Conservation (phyloP, 768 basidiomycete genomes). For the Dacryopinax primogenitus region DNA sequence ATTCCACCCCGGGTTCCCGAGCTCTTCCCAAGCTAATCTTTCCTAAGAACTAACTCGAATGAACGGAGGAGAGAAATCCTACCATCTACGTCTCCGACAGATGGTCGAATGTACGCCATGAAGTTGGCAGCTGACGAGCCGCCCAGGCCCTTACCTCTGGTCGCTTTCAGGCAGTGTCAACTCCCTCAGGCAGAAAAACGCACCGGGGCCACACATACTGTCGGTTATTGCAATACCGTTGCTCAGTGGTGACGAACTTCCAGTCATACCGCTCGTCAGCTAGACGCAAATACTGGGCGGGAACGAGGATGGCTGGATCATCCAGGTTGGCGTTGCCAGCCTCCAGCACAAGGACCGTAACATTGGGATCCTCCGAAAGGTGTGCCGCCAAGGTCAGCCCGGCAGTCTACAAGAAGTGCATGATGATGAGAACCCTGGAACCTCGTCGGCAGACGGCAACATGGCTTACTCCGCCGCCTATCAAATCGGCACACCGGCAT, state of each 20-base stretch:
- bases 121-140: conserved; percentile 39
- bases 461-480: background rate
- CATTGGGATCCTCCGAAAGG: conserved; percentile 20
- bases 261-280: conserved; percentile 20
- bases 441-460: background rate
- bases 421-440: background rate
- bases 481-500: background rate
- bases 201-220: conserved; percentile 20
- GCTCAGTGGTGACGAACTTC: conserved; percentile 18
- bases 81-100: conserved; percentile 16
- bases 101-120: conserved; percentile 16
- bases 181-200: conserved; percentile 11
- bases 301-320: conserved; percentile 14
- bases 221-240: conserved; percentile 13
- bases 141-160: conserved; percentile 26
- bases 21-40: conserved; percentile 30
- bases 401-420: background rate
- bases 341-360: conserved; percentile 21
- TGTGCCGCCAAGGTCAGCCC: conserved; percentile 21
- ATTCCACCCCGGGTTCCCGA: conserved; percentile 47
- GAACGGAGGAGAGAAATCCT: conserved; percentile 24
- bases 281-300: conserved; percentile 23
- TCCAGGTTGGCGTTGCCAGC: conserved; percentile 18
- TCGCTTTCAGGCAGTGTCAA: conserved; percentile 6
- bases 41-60: conserved; percentile 24